Evolutionary conservation across 345 rosid species (phyloP), one percentile per base, ranked within the genome.

Genomic region (Firmiana major): DNA sequence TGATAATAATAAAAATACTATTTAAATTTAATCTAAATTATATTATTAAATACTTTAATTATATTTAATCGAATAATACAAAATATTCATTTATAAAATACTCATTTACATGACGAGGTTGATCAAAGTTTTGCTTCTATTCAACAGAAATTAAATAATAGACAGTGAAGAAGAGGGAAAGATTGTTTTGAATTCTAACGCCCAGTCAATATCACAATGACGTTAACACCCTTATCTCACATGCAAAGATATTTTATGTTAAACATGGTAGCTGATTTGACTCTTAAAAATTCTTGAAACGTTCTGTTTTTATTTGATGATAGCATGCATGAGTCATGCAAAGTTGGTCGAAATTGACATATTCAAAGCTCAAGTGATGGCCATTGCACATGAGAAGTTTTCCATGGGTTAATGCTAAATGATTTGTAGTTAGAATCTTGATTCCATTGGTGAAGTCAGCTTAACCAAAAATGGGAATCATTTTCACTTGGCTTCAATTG

Each of bases 291-390:
- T 49, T 42, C 34, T 51, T 19, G 15, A 22, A 10, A n/a, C 15
- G 5, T 57, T 57, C 28, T 60, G 8, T 60, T 60, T 60, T 60
- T 26, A 13, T 40, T 40, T 12, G 63, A 6, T 72, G 21, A 31
- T 31, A 31, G 43, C 71, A n/a, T n/a, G 38, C 17, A 51, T 40
- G 19, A 17, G 80, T 60, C 42, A 19, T 57, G 26, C 31, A 62
- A 53, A 54, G 38, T 31, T 63, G 0, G 73, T 28, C 67, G 54
- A 53, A 74, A 55, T 73, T 74, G 77, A 74, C 75, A 0, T 54
- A 8, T 76, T 74, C 74, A 53, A 80, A 70, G 12, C 66, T 62
- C 13, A 13, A 31, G 42, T 62, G 19, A 26, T 31, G 17, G n/a
- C 7, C 15, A 13, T 28, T 5, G 66, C 66, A 62, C n/a, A 15